Evolutionary conservation across 805 yeast genomes (phyloP), one percentile per base, ranked within the genome.

Genomic region (Sugiyamaella lignohabitans): DNA sequence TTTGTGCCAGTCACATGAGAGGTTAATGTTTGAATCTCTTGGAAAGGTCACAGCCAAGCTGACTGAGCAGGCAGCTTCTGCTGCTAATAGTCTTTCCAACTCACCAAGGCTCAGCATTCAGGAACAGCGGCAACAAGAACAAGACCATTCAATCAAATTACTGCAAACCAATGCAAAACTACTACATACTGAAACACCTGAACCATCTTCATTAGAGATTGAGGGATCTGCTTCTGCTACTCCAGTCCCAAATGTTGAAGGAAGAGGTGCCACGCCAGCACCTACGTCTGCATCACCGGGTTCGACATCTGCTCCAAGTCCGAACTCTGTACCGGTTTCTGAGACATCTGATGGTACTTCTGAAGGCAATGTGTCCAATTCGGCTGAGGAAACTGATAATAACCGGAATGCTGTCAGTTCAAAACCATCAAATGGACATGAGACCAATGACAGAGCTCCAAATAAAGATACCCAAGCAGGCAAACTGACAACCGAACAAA

Each of bases 121-220:
- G 52, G 23, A n/a, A 24, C 35, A 19, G 38, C 46, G 16, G 32
- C 24, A 17, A 34, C 45, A 16, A 39, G 37, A 27, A 27, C 32
- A 27, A 27, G 32, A 27, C 11, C 14, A 8, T 27, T 27, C 24
- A 21, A 5, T 6, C 11, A 20, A 38, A 40, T 17, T 54, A 8
- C 41, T 51, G 23, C 42, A 45, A 29, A 44, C 45, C 27, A 39
- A 53, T 35, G 54, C 46, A 23, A 44, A 42, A 24, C 30, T 50
- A 6, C 34, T 53, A 45, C 36, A 38, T 14, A 36, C 37, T 23
- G 29, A 38, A 36, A 53, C 58, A 19, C 58, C 58, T 4, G 58
- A 54, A 3, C 53, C 56, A 1, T n/a, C 43, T 5, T 36, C 51
- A 5, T 38, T 53, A 47, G 56, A 54, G 29, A 48, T 54, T 3